Conservation (phyloP, 2,329 filamentous ascomycete species). For the Xylariales sp. region DNA sequence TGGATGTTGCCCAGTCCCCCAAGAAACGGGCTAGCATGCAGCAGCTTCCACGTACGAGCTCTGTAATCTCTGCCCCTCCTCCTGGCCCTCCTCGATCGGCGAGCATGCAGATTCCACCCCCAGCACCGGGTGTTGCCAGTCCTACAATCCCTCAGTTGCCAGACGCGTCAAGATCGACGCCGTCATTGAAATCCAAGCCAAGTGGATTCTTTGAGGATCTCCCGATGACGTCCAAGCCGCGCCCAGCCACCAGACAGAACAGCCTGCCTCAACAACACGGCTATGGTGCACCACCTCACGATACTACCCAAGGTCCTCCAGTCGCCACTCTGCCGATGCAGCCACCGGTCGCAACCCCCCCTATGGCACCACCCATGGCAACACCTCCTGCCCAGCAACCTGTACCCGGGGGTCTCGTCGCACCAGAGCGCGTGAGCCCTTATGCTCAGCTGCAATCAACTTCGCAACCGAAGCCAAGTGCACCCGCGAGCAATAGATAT, state of each 20-base stretch:
- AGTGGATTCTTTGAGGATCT: constrained; percentile 81
- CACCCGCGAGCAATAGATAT: constrained; percentile 44
- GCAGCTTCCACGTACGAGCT: constrained; percentile 42
- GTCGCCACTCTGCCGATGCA: constrained; percentile 9
- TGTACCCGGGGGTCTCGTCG: constrained; percentile 36
- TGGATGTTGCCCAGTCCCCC: constrained; percentile 72
- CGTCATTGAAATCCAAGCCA: constrained; percentile 34
- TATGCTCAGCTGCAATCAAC: constrained; percentile 44
- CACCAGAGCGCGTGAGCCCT: constrained; percentile 47
- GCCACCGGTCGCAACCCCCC: no score
- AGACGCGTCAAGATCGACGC: constrained; percentile 26
- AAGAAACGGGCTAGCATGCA: constrained; percentile 60
- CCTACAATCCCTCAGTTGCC: constrained; percentile 23
- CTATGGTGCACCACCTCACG: constrained; percentile 29
- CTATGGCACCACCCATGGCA: constrained; percentile 14
- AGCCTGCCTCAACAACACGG: constrained; percentile 32
- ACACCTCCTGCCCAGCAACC: constrained; percentile 9
- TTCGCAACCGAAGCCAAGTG: constrained; percentile 22
- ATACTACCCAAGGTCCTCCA: constrained; percentile 21
- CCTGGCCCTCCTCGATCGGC: constrained; percentile 57
- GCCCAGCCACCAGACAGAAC: constrained; percentile 54
- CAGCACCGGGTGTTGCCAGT: no score
- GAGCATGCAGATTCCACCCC: constrained; percentile 44
- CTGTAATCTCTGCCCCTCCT: constrained; percentile 35
- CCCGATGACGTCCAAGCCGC: constrained; percentile 58